Base-by-base conservation (phyloP, 2,329 filamentous ascomycete species). In the Aureobasidium pullulans region DNA sequence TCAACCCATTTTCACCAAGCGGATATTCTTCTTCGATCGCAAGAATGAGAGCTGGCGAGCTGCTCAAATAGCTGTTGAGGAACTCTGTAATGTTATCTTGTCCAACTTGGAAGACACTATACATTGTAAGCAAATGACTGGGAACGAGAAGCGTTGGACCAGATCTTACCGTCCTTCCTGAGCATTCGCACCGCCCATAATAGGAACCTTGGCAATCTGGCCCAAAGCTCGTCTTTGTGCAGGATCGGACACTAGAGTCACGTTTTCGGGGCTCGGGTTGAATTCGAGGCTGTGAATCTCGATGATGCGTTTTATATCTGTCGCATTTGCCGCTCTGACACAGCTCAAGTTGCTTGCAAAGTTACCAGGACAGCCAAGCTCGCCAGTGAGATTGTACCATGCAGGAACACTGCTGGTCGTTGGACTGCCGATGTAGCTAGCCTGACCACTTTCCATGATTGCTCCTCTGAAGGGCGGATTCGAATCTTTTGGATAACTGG, bases 391-490 rank as follows among this genome's bases (percentile, higher is more conserved):
- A 15, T 64, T 52, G 32, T 65, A 57, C 68, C 68, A 71, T 23
- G 50, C 49, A 39, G 59, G 50, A 7, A 31, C 13, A 42, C 52
- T 15, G 62, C 50, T 32, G 62, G 62, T 11, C n/a, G 8, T 28
- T 15, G 39, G 39, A 9, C 62, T 48, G 4, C 59, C 16, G 16
- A 61, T 62, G 52, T 71, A 70, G 53, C 63, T 67, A 57, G 65
- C 65, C 50, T 69, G 67, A 4, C 70, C 71, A 34, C 64, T 67
- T 52, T 72, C 46, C 29, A 70, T 57, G 54, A 72, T 72, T 1
- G 69, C 71, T 10, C 64, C 71, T 15, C 70, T 67, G 63, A 72
- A 73, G 2, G 69, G 70, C 9, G 68, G 70, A 1, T 42, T 65
- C 23, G 61, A 64, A 2, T 63, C 59, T 6, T 62, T 63, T 1